phyloP scores from a whole-genome alignment of 768 basidiomycete species.

The Collybia sordida region DNA sequence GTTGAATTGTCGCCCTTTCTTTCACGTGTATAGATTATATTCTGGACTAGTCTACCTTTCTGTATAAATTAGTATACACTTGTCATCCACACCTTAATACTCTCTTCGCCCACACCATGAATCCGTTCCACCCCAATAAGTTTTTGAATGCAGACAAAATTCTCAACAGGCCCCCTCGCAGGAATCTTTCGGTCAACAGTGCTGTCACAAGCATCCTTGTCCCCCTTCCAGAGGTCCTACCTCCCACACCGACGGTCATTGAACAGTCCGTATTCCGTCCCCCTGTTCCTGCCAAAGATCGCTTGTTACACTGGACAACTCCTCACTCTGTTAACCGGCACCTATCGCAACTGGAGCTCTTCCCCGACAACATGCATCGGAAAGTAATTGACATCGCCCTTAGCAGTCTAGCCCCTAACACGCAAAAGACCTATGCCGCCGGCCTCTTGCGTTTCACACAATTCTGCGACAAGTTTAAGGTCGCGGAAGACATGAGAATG shows the following conservation, averaged over 20 bases:
- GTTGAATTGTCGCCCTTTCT: no score
- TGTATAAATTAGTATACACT: neutral
- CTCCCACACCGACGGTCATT: neutral
- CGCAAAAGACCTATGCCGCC: neutral
- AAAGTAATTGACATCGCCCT: neutral
- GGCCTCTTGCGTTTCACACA: neutral
- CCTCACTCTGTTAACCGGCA: neutral
- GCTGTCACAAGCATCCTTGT: no score
- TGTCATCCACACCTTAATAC: no score
- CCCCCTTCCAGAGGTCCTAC: neutral
- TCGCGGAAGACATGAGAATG: neutral
- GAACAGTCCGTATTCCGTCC: neutral
- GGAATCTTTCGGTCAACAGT: no score
- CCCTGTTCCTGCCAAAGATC: neutral
- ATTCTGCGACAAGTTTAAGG: neutral
- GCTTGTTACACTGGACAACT: neutral
- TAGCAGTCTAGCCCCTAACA: constrained; percentile 1
- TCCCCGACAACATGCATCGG: neutral
- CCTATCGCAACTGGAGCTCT: neutral
- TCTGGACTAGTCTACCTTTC: neutral
- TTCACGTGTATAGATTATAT: neutral
- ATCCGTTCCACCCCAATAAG: no score
- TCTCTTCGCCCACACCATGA: no score
- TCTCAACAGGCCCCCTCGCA: no score
- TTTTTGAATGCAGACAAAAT: no score